phyloP scores from a whole-genome alignment of 148 eudicot species.

The Chenopodium quinoa region DNA sequence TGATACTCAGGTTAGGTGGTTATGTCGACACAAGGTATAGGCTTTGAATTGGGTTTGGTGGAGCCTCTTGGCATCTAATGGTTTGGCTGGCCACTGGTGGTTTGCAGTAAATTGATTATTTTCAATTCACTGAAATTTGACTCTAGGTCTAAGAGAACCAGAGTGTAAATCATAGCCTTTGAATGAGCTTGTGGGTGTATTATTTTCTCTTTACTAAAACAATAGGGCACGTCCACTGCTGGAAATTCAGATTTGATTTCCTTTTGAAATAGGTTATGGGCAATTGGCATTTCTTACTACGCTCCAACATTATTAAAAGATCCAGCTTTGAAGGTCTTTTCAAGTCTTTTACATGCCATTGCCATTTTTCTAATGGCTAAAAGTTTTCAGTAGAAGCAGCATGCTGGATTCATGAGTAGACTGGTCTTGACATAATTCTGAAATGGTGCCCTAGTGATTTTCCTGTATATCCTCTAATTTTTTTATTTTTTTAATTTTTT shows the following conservation, averaged over 20 bases:
- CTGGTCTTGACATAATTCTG: slow-evolving; percentile 5
- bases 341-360: background rate
- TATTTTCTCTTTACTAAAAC: background rate
- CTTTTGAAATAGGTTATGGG: background rate
- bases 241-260: background rate
- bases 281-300: background rate
- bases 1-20: background rate
- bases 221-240: background rate
- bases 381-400: background rate
- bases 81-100: background rate
- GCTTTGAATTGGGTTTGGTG: background rate
- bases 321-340: background rate
- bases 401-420: background rate
- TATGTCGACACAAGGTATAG: background rate
- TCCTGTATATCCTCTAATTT: background rate
- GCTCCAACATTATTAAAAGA: background rate
- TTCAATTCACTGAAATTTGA: background rate
- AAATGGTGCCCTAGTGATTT: background rate
- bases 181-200: background rate
- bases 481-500: background rate
- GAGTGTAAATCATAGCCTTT: background rate
- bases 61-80: background rate
- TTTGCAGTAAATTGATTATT: background rate
- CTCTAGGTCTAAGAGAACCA: background rate
- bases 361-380: background rate